phyloP scores from a whole-genome alignment of 768 basidiomycete genomes.

The Lactarius psammicola region DNA sequence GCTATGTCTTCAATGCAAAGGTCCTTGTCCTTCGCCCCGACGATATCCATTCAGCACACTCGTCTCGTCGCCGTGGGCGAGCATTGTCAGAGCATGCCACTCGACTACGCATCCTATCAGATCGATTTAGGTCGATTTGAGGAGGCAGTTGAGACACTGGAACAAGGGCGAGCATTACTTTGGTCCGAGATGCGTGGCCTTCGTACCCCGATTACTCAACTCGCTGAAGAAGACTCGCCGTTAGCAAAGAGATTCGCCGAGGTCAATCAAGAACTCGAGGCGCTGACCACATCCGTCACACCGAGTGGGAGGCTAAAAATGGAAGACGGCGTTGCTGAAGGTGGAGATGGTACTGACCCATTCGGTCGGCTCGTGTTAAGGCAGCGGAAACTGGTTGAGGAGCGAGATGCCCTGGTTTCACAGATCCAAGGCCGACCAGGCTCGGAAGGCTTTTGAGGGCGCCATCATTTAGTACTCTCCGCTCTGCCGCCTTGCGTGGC shows the following conservation, averaged over 20 bases:
- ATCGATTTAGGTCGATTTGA: neutral
- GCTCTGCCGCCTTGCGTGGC: neutral
- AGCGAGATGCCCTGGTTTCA: neutral
- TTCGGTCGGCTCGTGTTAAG: neutral
- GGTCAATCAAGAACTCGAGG: neutral
- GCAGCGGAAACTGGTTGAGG: neutral
- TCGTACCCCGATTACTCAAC: neutral
- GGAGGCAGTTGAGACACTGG: constrained; percentile 4
- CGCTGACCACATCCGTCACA: neutral
- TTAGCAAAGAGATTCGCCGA: neutral
- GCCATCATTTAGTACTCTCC: neutral
- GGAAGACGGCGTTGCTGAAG: neutral
- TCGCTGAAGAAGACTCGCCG: neutral
- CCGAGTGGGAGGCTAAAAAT: neutral
- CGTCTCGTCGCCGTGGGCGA: neutral
- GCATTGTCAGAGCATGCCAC: neutral
- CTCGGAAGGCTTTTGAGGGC: neutral
- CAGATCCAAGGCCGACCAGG: neutral
- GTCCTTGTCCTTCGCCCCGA: neutral
- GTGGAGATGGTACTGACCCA: neutral
- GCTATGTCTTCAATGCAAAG: neutral
- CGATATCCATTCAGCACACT: neutral
- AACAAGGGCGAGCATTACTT: constrained; percentile 1
- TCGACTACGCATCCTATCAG: neutral
- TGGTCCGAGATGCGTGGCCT: neutral